Base-by-base conservation (phyloP, 371 early-diverging fungal species). In the Blyttiomyces sp. region DNA sequence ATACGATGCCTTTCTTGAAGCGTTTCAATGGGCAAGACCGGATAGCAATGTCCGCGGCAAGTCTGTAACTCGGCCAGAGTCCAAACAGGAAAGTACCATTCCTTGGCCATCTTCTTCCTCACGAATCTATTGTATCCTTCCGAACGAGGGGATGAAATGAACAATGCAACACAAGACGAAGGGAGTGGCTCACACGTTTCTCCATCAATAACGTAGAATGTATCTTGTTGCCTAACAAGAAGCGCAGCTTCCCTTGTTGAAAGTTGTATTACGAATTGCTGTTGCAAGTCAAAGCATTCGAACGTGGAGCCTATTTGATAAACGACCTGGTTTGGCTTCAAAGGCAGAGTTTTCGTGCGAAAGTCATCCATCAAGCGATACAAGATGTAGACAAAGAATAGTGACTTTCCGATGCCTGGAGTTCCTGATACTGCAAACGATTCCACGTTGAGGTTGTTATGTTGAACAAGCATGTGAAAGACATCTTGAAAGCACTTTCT, bases 401-500 rank as follows among this genome's bases (percentile, higher is more conserved):
- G 56, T n/a, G 68, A 67, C 45, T 67, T 67, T 64, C 68, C 68
- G 28, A 67, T 62, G 28, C 68, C 68, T 31, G 68, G 64, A 42
- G 68, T 67, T 43, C 68, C 68, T 49, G 69, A 67, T 44, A 67
- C 69, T 46, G 64, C 68, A 64, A 67, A 67, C 21, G 49, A 67
- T 43, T 51, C 43, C 31, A 48, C 21, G 49, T 23, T 1, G 49
- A 48, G 26, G 49, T 27, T 23, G 4, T 17, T 21, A 21, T 16
- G 21, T 19, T 23, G 49, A 27, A 48, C 16, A 27, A 48, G 26
- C 23, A 1, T 19, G 49, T 27, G 16, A 27, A n/a, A 21, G 49
- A 66, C 71, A 69, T 66, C 68, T 43, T 66, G 27, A 39, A 69
- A 66, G 68, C 66, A 66, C 60, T 70, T 69, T 67, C 66, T 44